phyloP scores from a whole-genome alignment of 2,329 filamentous ascomycete species.

The Proliferodiscus dingleyae region DNA sequence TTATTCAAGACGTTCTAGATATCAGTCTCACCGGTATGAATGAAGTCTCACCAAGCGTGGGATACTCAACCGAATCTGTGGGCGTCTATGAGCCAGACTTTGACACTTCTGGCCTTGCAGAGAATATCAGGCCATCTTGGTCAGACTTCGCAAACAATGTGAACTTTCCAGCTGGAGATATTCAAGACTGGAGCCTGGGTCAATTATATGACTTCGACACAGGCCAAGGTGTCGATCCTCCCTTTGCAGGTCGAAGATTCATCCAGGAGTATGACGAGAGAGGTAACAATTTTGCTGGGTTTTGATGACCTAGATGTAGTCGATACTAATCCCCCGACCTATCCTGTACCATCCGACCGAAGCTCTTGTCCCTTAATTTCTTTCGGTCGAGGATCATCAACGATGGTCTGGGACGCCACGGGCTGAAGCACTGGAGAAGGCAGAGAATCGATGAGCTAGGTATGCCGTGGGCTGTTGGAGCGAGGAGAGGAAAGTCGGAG shows the following conservation, averaged over 20 bases:
- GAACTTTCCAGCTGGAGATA: slow-evolving; percentile 19
- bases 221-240: slow-evolving; percentile 16
- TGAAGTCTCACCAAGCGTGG: slow-evolving; percentile 20
- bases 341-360: no score
- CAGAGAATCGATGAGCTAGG: no score
- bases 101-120: background rate
- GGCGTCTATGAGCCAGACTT: slow-evolving; percentile 15
- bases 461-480: no score
- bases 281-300: slow-evolving; percentile 24
- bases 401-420: no score
- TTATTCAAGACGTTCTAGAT: slow-evolving; percentile 2
- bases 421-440: no score
- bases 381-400: no score
- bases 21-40: background rate
- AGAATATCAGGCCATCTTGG: slow-evolving; percentile 18
- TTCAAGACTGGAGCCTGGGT: slow-evolving; percentile 22
- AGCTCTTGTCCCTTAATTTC: no score
- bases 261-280: slow-evolving; percentile 25
- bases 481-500: no score
- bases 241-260: slow-evolving; percentile 16
- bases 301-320: no score
- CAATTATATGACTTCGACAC: slow-evolving; percentile 25
- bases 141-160: slow-evolving; percentile 14
- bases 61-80: slow-evolving; percentile 16
- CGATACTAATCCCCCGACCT: no score